Base-by-base conservation (phyloP, 139 green algal genomes). In the Chlamydomonas sp. region DNA sequence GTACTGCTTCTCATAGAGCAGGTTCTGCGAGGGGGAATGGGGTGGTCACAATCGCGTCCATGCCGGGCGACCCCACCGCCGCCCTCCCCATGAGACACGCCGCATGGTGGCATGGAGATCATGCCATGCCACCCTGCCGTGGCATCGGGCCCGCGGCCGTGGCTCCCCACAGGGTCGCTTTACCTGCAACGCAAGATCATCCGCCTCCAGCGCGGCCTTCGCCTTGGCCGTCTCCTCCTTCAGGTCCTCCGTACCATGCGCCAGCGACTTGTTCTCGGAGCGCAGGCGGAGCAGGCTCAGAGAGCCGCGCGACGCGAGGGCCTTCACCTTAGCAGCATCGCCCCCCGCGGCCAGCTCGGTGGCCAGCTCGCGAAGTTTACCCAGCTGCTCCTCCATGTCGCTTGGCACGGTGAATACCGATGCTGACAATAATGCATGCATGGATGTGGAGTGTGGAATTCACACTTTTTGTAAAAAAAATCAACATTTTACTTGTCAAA, bases 1-100 rank as follows among this genome's bases (percentile, higher is more conserved):
- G 61, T 92, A 84, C 8, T 84, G 77, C 69, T 79, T 79, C 67
- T 91, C 83, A 31, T 91, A 91, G 0, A 87, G 54, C 13, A 91
- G 78, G 64, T 89, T 91, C 48, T 91, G 77, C 5, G n/a, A n/a
- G n/a, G n/a, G n/a, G n/a, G n/a, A n/a, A n/a, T n/a, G n/a, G n/a
- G n/a, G n/a, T n/a, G n/a, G n/a, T n/a, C n/a, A n/a, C n/a, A n/a
- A n/a, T n/a, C n/a, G n/a, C n/a, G n/a, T n/a, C n/a, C n/a, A n/a
- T n/a, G n/a, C n/a, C n/a, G n/a, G n/a, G n/a, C n/a, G n/a, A n/a
- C n/a, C n/a, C n/a, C n/a, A n/a, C n/a, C n/a, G n/a, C n/a, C n/a
- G n/a, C n/a, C n/a, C n/a, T n/a, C n/a, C n/a, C n/a, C n/a, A n/a
- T n/a, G n/a, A n/a, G n/a, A n/a, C n/a, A n/a, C n/a, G n/a, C n/a